Base-by-base conservation (phyloP, 495 filamentous ascomycete genomes). In the Penicillium manginii region DNA sequence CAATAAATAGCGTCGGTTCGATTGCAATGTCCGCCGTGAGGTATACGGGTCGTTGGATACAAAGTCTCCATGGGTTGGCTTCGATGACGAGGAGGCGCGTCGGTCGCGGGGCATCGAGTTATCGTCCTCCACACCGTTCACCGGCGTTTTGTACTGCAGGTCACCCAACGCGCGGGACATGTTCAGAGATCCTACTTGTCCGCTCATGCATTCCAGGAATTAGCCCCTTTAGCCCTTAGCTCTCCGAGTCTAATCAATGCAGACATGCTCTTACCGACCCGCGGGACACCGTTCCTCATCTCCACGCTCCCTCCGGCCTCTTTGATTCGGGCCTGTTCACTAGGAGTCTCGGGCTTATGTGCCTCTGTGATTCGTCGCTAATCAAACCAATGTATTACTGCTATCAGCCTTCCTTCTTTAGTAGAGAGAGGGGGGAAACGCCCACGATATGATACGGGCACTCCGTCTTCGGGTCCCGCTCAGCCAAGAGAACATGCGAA, bases 161-260 rank as follows among this genome's bases (percentile, higher is more conserved):
- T 78, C 76, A 2, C 76, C 76, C n/a, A 77, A 22, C 8, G 74
- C 74, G n/a, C 76, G 74, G 14, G 76, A 76, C 71, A 78, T 77
- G 48, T 78, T 77, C 21, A 78, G 54, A 29, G 66, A 61, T 29
- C 73, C 75, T 76, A 19, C 56, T 6, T 19, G 17, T 0, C 17
- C 15, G 40, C 17, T 43, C 40, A 22, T 21, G 21, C 37, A 26
- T 32, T 10, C 50, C 40, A 57, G 29, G 8, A 32, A 45, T 18
- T 45, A 37, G 48, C 32, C n/a, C 22, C 17, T 4, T 26, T 22
- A 26, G 45, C 19, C 15, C 21, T n/a, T n/a, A n/a, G n/a, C n/a
- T n/a, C n/a, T n/a, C 45, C 18, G 26, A 29, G 26, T 29, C 26
- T 29, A 29, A 29, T 29, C 15, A 17, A 17, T 31, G 45, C 18